Percentiles rank a stretch among this genome's conserved stretches.
Evolutionary conservation across 176 grass and related monocot genomes (phyloP).

Genomic region (Oryza australiensis): DNA sequence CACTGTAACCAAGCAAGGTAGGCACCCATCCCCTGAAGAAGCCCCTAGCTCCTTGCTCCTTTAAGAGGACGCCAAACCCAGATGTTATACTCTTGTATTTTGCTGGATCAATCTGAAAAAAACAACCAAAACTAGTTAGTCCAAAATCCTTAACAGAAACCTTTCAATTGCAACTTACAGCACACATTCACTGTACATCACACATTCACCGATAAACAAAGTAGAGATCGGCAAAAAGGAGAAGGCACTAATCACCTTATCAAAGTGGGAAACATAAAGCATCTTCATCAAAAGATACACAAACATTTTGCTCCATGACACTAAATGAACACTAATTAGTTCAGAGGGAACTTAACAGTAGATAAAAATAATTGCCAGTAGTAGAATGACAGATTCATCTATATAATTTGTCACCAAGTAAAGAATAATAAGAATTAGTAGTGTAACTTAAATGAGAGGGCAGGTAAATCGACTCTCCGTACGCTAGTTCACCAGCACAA

Average conservation of each 20-base stretch:
- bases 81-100: slow-evolving; percentile 94
- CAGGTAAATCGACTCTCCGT: not conserved
- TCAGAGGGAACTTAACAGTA: not conserved
- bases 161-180: not conserved
- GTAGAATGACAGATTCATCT: not conserved
- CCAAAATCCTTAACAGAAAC: not conserved
- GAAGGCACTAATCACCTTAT: not conserved
- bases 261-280: not conserved
- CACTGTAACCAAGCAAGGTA: slow-evolving; percentile 92
- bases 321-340: not conserved
- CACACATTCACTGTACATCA: not conserved
- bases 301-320: not conserved
- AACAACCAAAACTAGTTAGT: not conserved
- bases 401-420: not conserved
- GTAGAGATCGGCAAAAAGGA: not conserved
- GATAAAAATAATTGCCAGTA: not conserved
- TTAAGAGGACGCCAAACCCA: slow-evolving; percentile 81
- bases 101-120: slow-evolving; percentile 69
- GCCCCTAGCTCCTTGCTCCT: slow-evolving; percentile 85
- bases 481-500: not conserved
- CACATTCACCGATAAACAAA: not conserved
- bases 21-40: slow-evolving; percentile 96
- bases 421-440: not conserved
- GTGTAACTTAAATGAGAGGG: not conserved
- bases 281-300: not conserved